Evolutionary conservation across 495 filamentous ascomycete species (phyloP).

Genomic region (Platismatia glauca): DNA sequence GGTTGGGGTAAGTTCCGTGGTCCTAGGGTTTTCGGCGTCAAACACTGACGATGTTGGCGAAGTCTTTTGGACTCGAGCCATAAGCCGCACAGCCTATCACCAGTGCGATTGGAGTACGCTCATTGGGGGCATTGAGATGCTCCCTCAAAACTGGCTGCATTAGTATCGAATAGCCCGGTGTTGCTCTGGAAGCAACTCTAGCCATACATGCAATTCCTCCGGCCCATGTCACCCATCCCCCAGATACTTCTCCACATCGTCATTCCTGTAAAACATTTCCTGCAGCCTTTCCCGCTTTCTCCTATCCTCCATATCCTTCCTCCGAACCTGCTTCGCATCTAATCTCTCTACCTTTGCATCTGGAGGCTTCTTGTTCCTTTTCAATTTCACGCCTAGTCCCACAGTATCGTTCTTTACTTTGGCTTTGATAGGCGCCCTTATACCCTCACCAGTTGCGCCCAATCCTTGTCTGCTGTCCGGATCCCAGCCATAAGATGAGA

Average conservation of each 20-base stretch:
- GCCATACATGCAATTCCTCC: neutral
- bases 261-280: slow-evolving; percentile 58
- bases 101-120: neutral
- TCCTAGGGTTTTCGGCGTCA: neutral
- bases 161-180: neutral
- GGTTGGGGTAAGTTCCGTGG: too few species aligned
- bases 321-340: slow-evolving; percentile 61
- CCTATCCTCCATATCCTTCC: slow-evolving; percentile 49
- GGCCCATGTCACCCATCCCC: slow-evolving; percentile 27
- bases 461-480: slow-evolving; percentile 69
- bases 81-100: neutral
- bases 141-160: neutral
- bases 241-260: slow-evolving; percentile 66
- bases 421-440: slow-evolving; percentile 64
- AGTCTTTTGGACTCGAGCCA: neutral
- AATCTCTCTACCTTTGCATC: slow-evolving; percentile 42
- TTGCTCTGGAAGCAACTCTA: neutral
- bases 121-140: neutral
- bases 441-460: slow-evolving; percentile 62
- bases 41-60: neutral
- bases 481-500: slow-evolving; percentile 79
- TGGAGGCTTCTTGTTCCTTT: slow-evolving; percentile 29
- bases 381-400: slow-evolving; percentile 50
- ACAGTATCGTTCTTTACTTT: slow-evolving; percentile 63
- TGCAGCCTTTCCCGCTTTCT: slow-evolving; percentile 53